Base-by-base conservation (phyloP, 805 yeast genomes). In the Cyberlindnera euphorbiiphila region DNA sequence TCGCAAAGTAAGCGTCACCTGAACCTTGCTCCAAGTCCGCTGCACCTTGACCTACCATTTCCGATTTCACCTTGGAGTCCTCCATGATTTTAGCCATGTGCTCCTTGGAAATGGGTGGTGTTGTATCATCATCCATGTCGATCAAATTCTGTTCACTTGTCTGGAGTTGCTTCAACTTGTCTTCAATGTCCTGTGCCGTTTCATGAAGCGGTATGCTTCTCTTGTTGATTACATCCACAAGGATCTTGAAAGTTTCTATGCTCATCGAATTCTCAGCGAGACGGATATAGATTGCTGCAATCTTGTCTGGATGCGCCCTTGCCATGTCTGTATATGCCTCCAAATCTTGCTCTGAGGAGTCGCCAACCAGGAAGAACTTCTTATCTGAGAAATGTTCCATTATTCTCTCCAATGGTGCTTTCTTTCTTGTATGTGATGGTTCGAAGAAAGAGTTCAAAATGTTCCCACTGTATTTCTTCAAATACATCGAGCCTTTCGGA, bases 281-380 rank as follows among this genome's bases (percentile, higher is more conserved):
- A 28, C 98, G 66, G 24, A 93, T 84, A 56, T 77, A 89, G 5
- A 93, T 85, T 1, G 83, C 94, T 16, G 72, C 46, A 0, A 93
- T 68, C 44, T 77, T 81, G 4, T 66, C 62, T 0, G 96, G 95
- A 50, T 65, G 76, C 22, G 56, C 47, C 26, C 66, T 61, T 0
- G 94, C 85, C 23, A 88, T 62, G 19, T 81, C 81, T 6, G 77
- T 70, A 57, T 93, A 93, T 0, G 97, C 95, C 54, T 94, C 98
- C 29, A 91, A 65, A 63, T 93, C 99, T 47, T 81, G 82, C 56
- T 93, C 98, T 2, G 98, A 98, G 3, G 96, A 82, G 57, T 93
- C 99, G 22, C 99, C 99, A 12, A 93, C 72, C 34, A 95, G 65
- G 17, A 93, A 71, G 56, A 93, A 91, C 51, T 74, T 79, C 46